Evolutionary conservation across 164 flowering plant genomes (phyloP).

Genomic region (Protea cynaroides): DNA sequence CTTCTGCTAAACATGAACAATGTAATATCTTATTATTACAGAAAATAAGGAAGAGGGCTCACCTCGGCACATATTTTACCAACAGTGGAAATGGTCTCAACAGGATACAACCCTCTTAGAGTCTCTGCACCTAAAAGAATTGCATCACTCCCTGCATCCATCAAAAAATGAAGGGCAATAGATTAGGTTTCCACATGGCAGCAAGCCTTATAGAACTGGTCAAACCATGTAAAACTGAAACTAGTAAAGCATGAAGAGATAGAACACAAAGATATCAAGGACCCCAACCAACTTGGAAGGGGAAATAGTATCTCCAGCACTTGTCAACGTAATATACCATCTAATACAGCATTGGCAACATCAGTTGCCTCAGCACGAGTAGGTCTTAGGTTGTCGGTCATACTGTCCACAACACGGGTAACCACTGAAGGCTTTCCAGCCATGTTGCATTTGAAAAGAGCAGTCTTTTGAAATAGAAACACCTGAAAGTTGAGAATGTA

Average conservation of each 20-base stretch:
- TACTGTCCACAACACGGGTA: constrained; percentile 94
- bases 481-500: constrained; percentile 68
- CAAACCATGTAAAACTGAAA: background rate
- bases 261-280: background rate
- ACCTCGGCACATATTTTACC: constrained; percentile 91
- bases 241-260: background rate
- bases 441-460: constrained; percentile 85
- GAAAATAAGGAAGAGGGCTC: constrained; percentile 1
- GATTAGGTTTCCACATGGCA: background rate
- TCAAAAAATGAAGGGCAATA: background rate
- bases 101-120: constrained; percentile 74
- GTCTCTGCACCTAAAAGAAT: constrained; percentile 96
- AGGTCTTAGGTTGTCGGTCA: constrained; percentile 90
- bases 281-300: background rate
- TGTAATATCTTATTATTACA: too few species aligned
- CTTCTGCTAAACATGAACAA: too few species aligned
- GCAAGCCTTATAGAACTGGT: background rate
- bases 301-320: background rate
- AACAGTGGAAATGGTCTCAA: constrained; percentile 77
- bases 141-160: constrained; percentile 70
- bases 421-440: constrained; percentile 89
- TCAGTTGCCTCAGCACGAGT: constrained; percentile 97
- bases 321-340: constrained; percentile 39
- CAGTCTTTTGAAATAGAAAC: constrained; percentile 82
- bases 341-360: constrained; percentile 84